Percentiles rank a stretch among this genome's conserved stretches.
phyloP scores from a whole-genome alignment of 805 yeast species.

The Millerago galiae region DNA sequence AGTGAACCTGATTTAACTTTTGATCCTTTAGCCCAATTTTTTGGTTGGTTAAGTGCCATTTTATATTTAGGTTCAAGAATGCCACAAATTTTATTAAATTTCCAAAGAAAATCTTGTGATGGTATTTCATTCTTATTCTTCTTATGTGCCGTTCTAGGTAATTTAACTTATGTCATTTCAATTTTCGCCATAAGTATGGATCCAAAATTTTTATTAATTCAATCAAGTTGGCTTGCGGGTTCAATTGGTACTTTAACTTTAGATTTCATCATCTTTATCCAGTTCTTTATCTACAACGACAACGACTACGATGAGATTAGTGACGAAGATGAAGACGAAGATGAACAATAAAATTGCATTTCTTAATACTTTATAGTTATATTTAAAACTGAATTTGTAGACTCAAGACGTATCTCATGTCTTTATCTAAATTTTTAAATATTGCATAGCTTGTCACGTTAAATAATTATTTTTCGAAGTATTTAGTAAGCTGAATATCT shows the following conservation, averaged over 20 bases:
- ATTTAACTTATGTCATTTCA: constrained; percentile 82
- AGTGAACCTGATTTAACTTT: constrained; percentile 45
- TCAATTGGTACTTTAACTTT: constrained; percentile 78
- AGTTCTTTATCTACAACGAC: constrained; percentile 64
- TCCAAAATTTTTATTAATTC: constrained; percentile 63
- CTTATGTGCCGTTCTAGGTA: constrained; percentile 92
- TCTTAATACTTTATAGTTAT: no score
- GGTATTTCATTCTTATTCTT: constrained; percentile 93
- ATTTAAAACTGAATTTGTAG: no score
- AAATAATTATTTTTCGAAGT: no score
- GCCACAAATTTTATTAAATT: constrained; percentile 87
- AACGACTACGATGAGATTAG: constrained; percentile 10
- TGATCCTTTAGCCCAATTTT: constrained; percentile 76
- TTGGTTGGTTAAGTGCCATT: constrained; percentile 74
- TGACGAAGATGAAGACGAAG: constrained; percentile 2
- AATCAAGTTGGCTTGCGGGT: constrained; percentile 91
- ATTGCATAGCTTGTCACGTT: no score
- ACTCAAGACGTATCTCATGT: no score
- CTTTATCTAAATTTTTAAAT: no score
- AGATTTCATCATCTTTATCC: constrained; percentile 80
- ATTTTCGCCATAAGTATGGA: constrained; percentile 73
- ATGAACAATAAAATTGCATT: neutral
- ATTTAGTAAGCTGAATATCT: no score
- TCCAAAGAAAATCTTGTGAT: constrained; percentile 83
- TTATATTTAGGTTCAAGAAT: constrained; percentile 81